phyloP scores from a whole-genome alignment of 108 stramenopile species.

The Craspedostauros australis region DNA sequence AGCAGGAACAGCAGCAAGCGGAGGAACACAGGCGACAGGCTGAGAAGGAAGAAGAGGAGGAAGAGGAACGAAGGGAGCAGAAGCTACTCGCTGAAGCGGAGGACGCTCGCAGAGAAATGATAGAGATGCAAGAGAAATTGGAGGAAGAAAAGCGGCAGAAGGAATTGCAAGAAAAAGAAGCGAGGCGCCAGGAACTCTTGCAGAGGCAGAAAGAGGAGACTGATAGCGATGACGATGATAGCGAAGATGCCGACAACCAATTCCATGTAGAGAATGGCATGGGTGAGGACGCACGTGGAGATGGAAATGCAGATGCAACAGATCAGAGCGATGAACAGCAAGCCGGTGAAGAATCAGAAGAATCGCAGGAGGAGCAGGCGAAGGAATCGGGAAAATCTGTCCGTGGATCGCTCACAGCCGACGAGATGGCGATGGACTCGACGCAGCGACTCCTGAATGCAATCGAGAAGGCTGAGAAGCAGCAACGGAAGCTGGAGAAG shows the following conservation, averaged over 20 bases:
- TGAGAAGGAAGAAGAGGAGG: slow-evolving; percentile 5
- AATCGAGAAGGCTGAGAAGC: slow-evolving; percentile 7
- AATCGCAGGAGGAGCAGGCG: slow-evolving; percentile 6
- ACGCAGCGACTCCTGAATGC: not conserved
- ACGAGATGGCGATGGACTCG: not conserved
- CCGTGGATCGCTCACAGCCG: not conserved
- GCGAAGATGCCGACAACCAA: too few relatives aligned
- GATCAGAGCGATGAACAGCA: slow-evolving; percentile 1
- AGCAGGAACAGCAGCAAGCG: slow-evolving; percentile 4
- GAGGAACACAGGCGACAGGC: slow-evolving; percentile 1
- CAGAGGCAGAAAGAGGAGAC: not conserved
- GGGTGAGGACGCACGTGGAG: too few relatives aligned
- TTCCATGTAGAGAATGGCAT: too few relatives aligned
- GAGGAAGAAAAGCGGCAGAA: slow-evolving; percentile 1
- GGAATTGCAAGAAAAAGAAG: slow-evolving; percentile 1
- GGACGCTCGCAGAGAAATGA: not conserved
- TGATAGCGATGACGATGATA: too few relatives aligned
- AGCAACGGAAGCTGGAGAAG: slow-evolving; percentile 20
- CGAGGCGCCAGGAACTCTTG: not conserved
- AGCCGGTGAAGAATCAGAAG: not conserved
- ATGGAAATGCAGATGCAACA: not conserved
- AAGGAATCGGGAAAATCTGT: slow-evolving; percentile 5
- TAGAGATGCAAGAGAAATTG: not conserved
- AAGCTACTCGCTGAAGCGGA: not conserved
- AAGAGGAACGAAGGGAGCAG: slow-evolving; percentile 4